Evolutionary conservation across 140 eudicot genomes (phyloP).

Genomic region (Flaveria floridana): DNA sequence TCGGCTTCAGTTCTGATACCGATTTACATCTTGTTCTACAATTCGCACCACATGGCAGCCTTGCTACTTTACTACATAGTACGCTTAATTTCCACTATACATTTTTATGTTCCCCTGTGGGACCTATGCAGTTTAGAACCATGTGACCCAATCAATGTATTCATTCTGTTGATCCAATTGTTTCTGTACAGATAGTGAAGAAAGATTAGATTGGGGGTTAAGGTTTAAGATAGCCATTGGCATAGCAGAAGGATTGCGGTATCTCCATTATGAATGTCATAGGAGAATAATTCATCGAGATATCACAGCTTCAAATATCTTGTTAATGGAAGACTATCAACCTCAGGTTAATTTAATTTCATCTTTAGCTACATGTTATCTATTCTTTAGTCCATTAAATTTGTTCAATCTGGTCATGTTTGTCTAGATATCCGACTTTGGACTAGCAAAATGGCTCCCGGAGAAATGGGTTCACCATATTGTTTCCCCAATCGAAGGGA

Average conservation of each 20-base stretch:
- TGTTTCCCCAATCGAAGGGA: conserved; percentile 95
- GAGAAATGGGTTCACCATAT: conserved; percentile 86
- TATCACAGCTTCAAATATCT: conserved; percentile 88
- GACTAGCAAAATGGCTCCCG: conserved; percentile 99
- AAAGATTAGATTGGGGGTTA: conserved; percentile 58
- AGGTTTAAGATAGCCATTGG: conserved; percentile 81
- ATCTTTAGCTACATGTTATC: background rate
- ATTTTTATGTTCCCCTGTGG: background rate
- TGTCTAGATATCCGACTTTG: conserved; percentile 91
- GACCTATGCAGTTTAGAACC: too few relatives aligned
- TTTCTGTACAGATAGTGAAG: conserved; percentile 30
- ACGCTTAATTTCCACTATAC: conserved; percentile 13
- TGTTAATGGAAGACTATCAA: conserved; percentile 72
- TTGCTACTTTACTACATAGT: conserved; percentile 69
- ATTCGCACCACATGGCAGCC: conserved; percentile 85
- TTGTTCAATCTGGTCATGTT: background rate
- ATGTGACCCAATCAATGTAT: background rate
- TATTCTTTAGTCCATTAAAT: too few relatives aligned
- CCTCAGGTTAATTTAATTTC: conserved; percentile 61
- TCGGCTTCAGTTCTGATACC: conserved; percentile 71
- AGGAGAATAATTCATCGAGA: conserved; percentile 94
- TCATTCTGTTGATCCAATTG: background rate
- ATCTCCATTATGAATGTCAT: conserved; percentile 79
- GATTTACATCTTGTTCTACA: conserved; percentile 89
- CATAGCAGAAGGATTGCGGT: conserved; percentile 81